phyloP scores from a whole-genome alignment of 768 basidiomycete species.

The Crassisporium funariophilum region DNA sequence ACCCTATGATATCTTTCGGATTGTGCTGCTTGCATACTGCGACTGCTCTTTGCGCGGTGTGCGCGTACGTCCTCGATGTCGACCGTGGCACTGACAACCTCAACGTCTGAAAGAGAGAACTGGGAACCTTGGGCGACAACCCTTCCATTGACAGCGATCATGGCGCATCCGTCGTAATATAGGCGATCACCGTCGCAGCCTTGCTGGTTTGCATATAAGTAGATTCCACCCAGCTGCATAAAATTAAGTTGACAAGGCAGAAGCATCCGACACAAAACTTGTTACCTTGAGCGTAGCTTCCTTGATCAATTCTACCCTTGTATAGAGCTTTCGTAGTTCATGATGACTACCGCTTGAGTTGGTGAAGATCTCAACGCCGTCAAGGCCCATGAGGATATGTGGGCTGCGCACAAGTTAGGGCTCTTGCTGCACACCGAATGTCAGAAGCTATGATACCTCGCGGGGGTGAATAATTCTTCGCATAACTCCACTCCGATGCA shows the following conservation, averaged over 20 bases:
- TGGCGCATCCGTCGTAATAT: constrained; percentile 96
- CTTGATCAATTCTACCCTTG: constrained; percentile 91
- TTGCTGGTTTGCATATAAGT: constrained; percentile 98
- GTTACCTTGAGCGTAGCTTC: constrained; percentile 92
- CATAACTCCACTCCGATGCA: constrained; percentile 97
- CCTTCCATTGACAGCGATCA: constrained; percentile 94
- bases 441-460: constrained; percentile 66
- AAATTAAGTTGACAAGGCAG: constrained; percentile 6
- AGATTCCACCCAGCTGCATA: constrained; percentile 87
- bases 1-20: constrained; percentile 79
- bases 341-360: constrained; percentile 99
- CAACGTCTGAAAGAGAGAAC: constrained; percentile 94
- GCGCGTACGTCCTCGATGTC: constrained; percentile 97
- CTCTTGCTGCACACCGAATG: neutral
- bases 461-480: constrained; percentile 96
- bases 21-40: constrained; percentile 87
- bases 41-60: constrained; percentile 79
- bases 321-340: constrained; percentile 93
- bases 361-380: constrained; percentile 98
- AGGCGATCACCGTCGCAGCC: constrained; percentile 98
- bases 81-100: constrained; percentile 93
- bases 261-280: neutral
- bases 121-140: constrained; percentile 95
- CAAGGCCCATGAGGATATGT: constrained; percentile 96
- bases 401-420: constrained; percentile 54